Conservation (phyloP, 2,329 filamentous ascomycete species). For the Fusarium armeniacum region DNA sequence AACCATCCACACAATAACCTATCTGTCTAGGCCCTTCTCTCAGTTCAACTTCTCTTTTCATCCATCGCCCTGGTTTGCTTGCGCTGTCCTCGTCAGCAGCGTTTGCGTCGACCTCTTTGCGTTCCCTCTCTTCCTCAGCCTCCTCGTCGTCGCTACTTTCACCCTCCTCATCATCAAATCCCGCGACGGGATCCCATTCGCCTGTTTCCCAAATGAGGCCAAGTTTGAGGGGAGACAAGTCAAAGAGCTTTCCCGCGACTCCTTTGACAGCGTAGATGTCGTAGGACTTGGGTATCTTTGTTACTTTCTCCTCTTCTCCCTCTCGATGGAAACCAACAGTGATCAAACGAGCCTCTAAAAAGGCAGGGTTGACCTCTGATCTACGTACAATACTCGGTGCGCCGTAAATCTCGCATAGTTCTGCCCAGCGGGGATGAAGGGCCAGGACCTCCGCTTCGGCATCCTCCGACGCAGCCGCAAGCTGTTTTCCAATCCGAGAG, state of each 20-base stretch:
- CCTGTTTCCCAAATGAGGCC: conserved; percentile 88
- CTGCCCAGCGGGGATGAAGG: conserved; percentile 78
- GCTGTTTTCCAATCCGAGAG: conserved; percentile 82
- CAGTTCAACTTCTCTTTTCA: conserved; percentile 84
- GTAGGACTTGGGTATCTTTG: conserved; percentile 78
- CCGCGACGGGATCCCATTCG: conserved; percentile 85
- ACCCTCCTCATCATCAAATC: conserved; percentile 71
- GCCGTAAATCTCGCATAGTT: conserved; percentile 83
- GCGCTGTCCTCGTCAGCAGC: conserved; percentile 47
- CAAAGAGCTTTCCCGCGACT: conserved; percentile 79
- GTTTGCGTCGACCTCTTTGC: conserved; percentile 33
- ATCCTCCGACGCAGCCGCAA: conserved; percentile 70
- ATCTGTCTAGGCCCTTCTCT: conserved; percentile 83
- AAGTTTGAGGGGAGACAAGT: conserved; percentile 72
- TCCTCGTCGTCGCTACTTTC: conserved; percentile 68
- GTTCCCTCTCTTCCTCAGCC: conserved; percentile 54
- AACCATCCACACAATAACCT: conserved; percentile 84
- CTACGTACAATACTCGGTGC: conserved; percentile 74
- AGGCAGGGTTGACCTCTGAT: conserved; percentile 77
- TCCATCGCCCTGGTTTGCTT: conserved; percentile 69
- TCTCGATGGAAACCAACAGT: conserved; percentile 67
- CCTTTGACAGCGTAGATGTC: conserved; percentile 87
- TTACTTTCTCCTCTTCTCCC: conserved; percentile 50
- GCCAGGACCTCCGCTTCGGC: conserved; percentile 68
- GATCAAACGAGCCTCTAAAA: conserved; percentile 83